phyloP scores from a whole-genome alignment of 768 basidiomycete species.

The Mycena epipterygia region DNA sequence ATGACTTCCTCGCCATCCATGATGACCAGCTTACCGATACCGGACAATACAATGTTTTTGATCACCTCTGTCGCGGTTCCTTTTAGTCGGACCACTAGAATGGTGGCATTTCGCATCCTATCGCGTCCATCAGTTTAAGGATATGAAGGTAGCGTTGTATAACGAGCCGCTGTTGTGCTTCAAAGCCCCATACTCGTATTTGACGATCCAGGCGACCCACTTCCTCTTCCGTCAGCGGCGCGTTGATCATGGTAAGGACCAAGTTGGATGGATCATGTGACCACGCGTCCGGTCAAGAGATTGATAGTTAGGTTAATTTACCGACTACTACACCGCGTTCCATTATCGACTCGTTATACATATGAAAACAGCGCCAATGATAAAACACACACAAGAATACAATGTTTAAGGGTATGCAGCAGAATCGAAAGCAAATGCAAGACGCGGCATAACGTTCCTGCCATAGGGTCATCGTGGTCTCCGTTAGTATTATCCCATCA shows the following conservation, averaged over 20 bases:
- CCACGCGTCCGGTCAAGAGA: neutral
- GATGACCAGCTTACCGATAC: constrained; percentile 91
- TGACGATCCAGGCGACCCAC: constrained; percentile 93
- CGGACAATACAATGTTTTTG: constrained; percentile 98
- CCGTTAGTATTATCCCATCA: constrained; percentile 24
- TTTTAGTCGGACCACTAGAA: constrained; percentile 82
- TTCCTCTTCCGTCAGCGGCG: constrained; percentile 77
- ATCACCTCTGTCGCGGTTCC: constrained; percentile 94
- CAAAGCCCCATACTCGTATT: constrained; percentile 97
- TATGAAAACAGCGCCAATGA: constrained; percentile 13
- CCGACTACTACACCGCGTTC: constrained; percentile 8
- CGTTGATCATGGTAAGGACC: constrained; percentile 38
- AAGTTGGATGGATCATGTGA: constrained; percentile 11
- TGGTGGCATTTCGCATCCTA: constrained; percentile 95
- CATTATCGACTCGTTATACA: constrained; percentile 19
- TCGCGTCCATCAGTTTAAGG: constrained; percentile 39
- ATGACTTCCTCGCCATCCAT: constrained; percentile 82
- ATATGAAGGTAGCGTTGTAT: constrained; percentile 24
- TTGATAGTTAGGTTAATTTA: neutral
- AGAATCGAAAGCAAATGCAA: constrained; percentile 24
- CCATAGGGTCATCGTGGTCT: neutral
- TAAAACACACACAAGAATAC: constrained; percentile 31
- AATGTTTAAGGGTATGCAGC: constrained; percentile 23
- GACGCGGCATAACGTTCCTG: constrained; percentile 17
- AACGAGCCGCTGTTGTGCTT: constrained; percentile 92